Conservation (phyloP, 2,329 filamentous ascomycete species). For the Paecilomyces sp. region DNA sequence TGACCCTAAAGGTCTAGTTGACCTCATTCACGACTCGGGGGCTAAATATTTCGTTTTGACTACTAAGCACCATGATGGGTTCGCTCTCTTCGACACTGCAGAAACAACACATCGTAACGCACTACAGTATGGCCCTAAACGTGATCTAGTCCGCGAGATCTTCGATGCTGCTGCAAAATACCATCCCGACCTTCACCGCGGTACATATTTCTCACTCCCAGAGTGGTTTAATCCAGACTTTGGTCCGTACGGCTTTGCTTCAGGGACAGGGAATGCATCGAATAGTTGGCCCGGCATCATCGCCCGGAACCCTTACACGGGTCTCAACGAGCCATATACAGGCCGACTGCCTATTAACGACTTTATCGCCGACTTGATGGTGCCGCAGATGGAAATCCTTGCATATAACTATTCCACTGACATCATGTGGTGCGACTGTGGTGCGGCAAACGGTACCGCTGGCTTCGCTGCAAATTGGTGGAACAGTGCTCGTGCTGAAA, state of each 20-base stretch:
- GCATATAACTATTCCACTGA: conserved; percentile 35
- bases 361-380: conserved; percentile 34
- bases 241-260: conserved; percentile 30
- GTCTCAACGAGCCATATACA: conserved; percentile 35
- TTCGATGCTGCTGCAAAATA: conserved; percentile 37
- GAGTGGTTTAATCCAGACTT: conserved; percentile 44
- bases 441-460: conserved; percentile 36
- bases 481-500: conserved; percentile 30
- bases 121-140: conserved; percentile 31
- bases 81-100: conserved; percentile 38
- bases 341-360: conserved; percentile 37
- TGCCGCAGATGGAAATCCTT: conserved; percentile 39
- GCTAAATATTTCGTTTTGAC: conserved; percentile 42
- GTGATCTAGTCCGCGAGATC: conserved; percentile 36
- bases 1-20: conserved; percentile 48
- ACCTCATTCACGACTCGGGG: conserved; percentile 46
- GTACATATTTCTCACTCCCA: conserved; percentile 39
- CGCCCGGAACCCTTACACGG: conserved; percentile 40
- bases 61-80: conserved; percentile 43
- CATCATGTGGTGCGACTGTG: conserved; percentile 44
- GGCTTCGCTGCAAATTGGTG: conserved; percentile 38
- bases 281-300: conserved; percentile 27
- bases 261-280: conserved; percentile 19
- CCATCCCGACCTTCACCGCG: conserved; percentile 37
- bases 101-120: conserved; percentile 35